Evolutionary conservation across 768 basidiomycete genomes (phyloP), one percentile per base, ranked within the genome.

Genomic region (Coprinellus micaceus): DNA sequence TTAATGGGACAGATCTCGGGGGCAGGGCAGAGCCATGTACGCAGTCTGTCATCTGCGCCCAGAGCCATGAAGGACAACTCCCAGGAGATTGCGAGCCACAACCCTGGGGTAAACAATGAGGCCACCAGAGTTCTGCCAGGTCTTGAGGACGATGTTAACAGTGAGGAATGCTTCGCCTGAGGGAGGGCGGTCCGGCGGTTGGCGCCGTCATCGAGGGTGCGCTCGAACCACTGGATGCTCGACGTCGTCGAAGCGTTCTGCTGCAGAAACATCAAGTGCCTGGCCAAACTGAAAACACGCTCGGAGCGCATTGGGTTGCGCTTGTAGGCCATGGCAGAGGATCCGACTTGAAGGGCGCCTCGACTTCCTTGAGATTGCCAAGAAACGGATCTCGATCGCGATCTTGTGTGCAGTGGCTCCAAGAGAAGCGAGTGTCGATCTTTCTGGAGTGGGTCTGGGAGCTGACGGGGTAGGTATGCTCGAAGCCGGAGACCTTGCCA

Each of bases 11-110:
- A n/a, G n/a, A n/a, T n/a, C n/a, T n/a, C n/a, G n/a, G n/a, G n/a
- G n/a, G n/a, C n/a, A n/a, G n/a, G n/a, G n/a, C n/a, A n/a, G n/a
- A n/a, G n/a, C n/a, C n/a, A n/a, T n/a, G n/a, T n/a, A n/a, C n/a
- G n/a, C n/a, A n/a, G n/a, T n/a, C n/a, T n/a, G n/a, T n/a, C n/a
- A n/a, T n/a, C n/a, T n/a, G n/a, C n/a, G n/a, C n/a, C n/a, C n/a
- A n/a, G n/a, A 3, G 96, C 94, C 97, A 99, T 98, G 82, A 98
- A 98, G 1, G 97, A 96, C 30, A 99, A 81, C 70, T 99, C 97
- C 70, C 98, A 92, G 2, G 85, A 71, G 69, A 99, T 95, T 86
- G 40, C 94, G 84, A 9, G 82, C 91, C 61, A 99, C 98, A 58
- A 99, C 96, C 69, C 83, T 88, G 10, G 97, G 97, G 71, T 98